phyloP scores from a whole-genome alignment of 768 basidiomycete species.

The Mycena olivaceomarginata region DNA sequence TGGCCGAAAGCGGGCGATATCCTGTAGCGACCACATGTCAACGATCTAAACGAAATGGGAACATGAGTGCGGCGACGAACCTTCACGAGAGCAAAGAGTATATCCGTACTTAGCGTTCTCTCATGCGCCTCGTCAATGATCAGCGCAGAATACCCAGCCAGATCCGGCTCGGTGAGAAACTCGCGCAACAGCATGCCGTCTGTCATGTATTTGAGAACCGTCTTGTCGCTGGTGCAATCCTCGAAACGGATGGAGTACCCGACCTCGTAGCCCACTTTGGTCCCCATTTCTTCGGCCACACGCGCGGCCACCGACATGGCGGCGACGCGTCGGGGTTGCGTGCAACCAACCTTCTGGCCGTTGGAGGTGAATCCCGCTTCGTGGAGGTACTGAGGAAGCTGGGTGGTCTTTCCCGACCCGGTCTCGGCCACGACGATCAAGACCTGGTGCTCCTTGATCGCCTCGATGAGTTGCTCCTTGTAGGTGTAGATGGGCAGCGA shows the following conservation, averaged over 20 bases:
- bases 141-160: conserved; percentile 95
- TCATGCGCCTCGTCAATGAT: conserved; percentile 99
- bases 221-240: conserved; percentile 99
- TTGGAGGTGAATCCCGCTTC: conserved; percentile 96
- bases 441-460: conserved; percentile 94
- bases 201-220: conserved; percentile 99
- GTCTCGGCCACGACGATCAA: conserved; percentile 99
- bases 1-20: conserved; percentile 97
- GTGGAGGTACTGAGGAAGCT: conserved; percentile 97
- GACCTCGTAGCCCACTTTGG: conserved; percentile 97
- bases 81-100: conserved; percentile 98
- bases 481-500: conserved; percentile 94
- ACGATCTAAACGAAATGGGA: conserved; percentile 47
- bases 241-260: conserved; percentile 99
- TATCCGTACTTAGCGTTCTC: conserved; percentile 97
- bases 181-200: conserved; percentile 99
- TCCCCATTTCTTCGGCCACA: conserved; percentile 99
- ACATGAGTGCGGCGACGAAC: conserved; percentile 70
- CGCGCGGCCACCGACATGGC: conserved; percentile 99
- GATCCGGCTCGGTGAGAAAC: conserved; percentile 97
- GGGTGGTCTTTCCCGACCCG: conserved; percentile 99
- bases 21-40: conserved; percentile 68
- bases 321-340: conserved; percentile 98
- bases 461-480: conserved; percentile 91
- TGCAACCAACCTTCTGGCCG: conserved; percentile 95